These are phyloP conservation scores for Candida tammaniensis DNA, from an alignment of 805 yeast species.

Conservation along the genomic window DNA sequence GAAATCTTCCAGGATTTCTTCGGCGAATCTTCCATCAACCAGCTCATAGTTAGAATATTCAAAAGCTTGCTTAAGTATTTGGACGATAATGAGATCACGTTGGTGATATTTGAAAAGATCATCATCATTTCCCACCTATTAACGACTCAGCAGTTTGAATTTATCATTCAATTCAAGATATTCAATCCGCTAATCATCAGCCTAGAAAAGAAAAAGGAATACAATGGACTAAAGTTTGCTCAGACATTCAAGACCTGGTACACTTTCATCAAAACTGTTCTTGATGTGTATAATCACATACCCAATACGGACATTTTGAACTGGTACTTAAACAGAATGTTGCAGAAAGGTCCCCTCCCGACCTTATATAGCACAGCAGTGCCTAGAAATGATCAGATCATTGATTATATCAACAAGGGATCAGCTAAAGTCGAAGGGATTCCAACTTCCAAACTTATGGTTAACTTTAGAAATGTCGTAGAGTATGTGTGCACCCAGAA, in stretches of 20 bases:
- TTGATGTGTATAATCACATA: not conserved
- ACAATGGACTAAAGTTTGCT: slow-evolving; percentile 1
- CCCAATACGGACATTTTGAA: slow-evolving; percentile 4
- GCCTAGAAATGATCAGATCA: slow-evolving; percentile 4
- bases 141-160: slow-evolving; percentile 7
- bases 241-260: slow-evolving; percentile 6
- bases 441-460: slow-evolving; percentile 40
- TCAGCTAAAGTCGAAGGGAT: slow-evolving; percentile 32
- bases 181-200: slow-evolving; percentile 36
- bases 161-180: slow-evolving; percentile 28
- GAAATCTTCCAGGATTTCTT: slow-evolving; percentile 9
- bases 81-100: not conserved
- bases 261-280: not conserved
- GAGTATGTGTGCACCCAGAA: slow-evolving; percentile 66
- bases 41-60: slow-evolving; percentile 2
- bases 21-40: not conserved
- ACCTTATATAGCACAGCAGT: not conserved
- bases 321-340: slow-evolving; percentile 14
- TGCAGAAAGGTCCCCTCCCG: slow-evolving; percentile 5
- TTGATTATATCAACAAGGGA: not conserved
- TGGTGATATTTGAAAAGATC: not conserved
- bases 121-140: slow-evolving; percentile 1
- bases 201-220: slow-evolving; percentile 1
- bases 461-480: slow-evolving; percentile 48
- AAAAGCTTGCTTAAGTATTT: slow-evolving; percentile 1